These are phyloP conservation scores for Globisporangium viniferum DNA, from an alignment of 352 stramenopile genomes.

Conservation along the genomic window DNA sequence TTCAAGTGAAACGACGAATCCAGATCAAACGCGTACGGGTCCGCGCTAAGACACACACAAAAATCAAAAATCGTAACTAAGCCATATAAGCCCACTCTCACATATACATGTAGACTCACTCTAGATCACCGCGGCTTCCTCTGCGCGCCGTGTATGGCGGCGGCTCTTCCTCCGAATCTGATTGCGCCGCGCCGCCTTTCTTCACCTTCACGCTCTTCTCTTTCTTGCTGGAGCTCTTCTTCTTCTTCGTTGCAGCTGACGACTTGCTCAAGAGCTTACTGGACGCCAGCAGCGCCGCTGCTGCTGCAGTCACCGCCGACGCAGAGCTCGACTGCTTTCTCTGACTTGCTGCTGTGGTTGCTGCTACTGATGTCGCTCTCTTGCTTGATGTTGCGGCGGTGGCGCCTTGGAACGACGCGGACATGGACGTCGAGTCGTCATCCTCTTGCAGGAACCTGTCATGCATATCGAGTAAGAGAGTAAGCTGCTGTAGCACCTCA, in stretches of 20 bases:
- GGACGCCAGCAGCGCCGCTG: conserved; percentile 46
- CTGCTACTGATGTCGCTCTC: background rate
- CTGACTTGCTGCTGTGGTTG: background rate
- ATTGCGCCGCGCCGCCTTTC: conserved; percentile 21
- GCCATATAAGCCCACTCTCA: background rate
- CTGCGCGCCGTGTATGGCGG: conserved; percentile 52
- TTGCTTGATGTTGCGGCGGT: background rate
- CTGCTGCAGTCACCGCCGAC: conserved; percentile 41
- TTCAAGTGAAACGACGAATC: conserved; percentile 26
- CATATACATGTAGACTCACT: conserved; percentile 21
- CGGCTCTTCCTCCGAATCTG: conserved; percentile 49
- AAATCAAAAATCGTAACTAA: background rate
- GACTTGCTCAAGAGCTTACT: conserved; percentile 31
- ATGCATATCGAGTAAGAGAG: background rate
- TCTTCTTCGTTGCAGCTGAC: conserved; percentile 20
- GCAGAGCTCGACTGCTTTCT: conserved; percentile 22
- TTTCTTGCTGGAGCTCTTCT: conserved; percentile 26
- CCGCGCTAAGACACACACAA: conserved; percentile 26
- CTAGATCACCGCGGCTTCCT: conserved; percentile 17
- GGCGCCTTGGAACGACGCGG: conserved; percentile 22
- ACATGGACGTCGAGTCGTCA: conserved; percentile 50
- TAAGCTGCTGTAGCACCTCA: background rate
- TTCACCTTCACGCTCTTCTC: conserved; percentile 7
- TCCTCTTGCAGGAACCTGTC: conserved; percentile 59
- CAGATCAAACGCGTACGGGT: conserved; percentile 80